Base-by-base conservation (phyloP, 2,329 filamentous ascomycete genomes). In the Botrytis medusae region DNA sequence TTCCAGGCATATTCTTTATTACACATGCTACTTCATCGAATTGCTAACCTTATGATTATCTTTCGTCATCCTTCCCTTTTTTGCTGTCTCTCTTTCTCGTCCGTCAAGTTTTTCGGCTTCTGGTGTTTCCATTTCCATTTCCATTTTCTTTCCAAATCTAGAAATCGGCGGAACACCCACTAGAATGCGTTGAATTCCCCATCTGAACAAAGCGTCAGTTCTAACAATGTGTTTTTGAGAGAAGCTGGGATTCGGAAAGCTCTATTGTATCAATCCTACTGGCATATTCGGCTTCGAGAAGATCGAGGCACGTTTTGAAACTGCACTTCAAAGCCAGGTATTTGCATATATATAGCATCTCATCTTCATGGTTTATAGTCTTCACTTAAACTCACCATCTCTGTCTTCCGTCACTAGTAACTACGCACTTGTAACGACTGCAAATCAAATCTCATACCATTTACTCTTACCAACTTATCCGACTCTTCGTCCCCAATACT, bases 241-340 rank as follows among this genome's bases (percentile, higher is more conserved):
- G 20, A 65, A 16, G 0, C 1, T 8, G 20, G 6, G 5, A 18
- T 8, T 64, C 40, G 12, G 7, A n/a, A 25, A 34, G n/a, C 12
- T 16, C 4, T 25, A 9, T 34, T 34, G 18, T 6, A 29, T n/a
- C 20, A 25, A 34, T 12, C 25, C 22, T 10, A 46, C 29, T 34
- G 42, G 18, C 20, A 65, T 2, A 34, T 48, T 65, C 62, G 29
- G 42, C n/a, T 46, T 64, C 14, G 62, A 64, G 40, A 32, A 6
- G 40, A 32, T 64, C 8, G n/a, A 34, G n/a, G 40, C 18, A 46
- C 8, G 20, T 64, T 46, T n/a, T 46, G 2, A 42, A 64, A 46
- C 1, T 4, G 4, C 10, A 22, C 0, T 18, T 22, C n/a, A n/a
- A 42, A n/a, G 10, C 16, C 25, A 4, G 16, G 10, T n/a, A 22